A percentile compares a stretch with the other conserved stretches of the same genome.
phyloP scores from a whole-genome alignment of 2,329 filamentous ascomycete species.

The Waltergamsia citrina region DNA sequence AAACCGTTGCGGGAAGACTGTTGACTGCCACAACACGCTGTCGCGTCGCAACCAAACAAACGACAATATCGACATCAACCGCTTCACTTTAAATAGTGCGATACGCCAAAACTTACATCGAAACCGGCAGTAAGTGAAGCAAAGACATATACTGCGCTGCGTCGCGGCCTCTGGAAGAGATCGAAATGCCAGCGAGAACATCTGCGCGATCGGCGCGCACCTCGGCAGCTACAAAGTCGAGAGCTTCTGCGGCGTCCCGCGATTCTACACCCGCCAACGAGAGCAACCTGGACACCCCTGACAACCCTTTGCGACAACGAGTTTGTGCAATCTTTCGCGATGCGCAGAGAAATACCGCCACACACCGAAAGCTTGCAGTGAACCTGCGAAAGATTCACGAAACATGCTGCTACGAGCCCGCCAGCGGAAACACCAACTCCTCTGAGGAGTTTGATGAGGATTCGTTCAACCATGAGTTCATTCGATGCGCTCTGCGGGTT shows the following conservation, averaged over 20 bases:
- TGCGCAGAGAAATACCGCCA: conserved; percentile 81
- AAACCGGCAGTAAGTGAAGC: neutral
- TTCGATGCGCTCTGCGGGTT: conserved; percentile 70
- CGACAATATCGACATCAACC: conserved; percentile 5
- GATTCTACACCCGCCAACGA: conserved; percentile 54
- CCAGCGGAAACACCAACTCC: conserved; percentile 37
- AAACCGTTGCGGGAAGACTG: conserved; percentile 19
- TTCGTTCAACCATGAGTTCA: conserved; percentile 81
- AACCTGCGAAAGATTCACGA: conserved; percentile 87
- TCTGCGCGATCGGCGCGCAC: conserved; percentile 36
- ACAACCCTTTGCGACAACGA: conserved; percentile 62
- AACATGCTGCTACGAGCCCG: conserved; percentile 61
- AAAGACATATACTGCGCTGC: conserved; percentile 1
- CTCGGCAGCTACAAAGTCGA: conserved; percentile 27
- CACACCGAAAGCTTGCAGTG: conserved; percentile 82
- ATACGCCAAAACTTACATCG: neutral
- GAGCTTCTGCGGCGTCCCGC: conserved; percentile 36
- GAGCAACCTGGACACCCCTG: conserved; percentile 62
- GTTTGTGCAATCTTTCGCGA: conserved; percentile 67
- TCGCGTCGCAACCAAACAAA: conserved; percentile 15
- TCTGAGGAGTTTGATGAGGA: conserved; percentile 68
- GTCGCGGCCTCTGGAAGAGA: neutral
- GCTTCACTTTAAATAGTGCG: too few species aligned
- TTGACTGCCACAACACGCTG: conserved; percentile 14
- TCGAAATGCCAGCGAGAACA: conserved; percentile 39